Evolutionary conservation across 345 rosid genomes (phyloP), one percentile per base, ranked within the genome.

Genomic region (Ailanthus altissimus): DNA sequence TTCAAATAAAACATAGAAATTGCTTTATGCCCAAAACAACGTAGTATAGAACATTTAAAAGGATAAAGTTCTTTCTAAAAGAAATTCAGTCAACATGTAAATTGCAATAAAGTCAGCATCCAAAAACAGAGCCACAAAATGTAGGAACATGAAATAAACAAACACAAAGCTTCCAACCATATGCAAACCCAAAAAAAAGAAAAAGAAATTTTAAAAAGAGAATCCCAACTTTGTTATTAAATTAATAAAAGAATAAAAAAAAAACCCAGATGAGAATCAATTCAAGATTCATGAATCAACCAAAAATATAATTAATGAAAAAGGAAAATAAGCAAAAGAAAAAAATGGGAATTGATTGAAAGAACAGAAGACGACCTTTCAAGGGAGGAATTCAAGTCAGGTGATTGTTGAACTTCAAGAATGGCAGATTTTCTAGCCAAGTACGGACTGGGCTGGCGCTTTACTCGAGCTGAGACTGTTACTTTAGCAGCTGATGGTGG

Each of bases 401-500:
- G 36, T 65, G 97, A 89, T n/a, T 78, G 79, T 66, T 88, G 89
- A 26, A 94, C 83, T 76, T 90, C 85, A 53, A 79, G 75, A 65
- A 93, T 83, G 66, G 97, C 97, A 54, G 91, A 82, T 87, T 93
- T 87, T 74, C 97, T 89, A 43, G 79, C 81, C 42, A 85, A 73
- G 84, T 88, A 93, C 11, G 84, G 79, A 80, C 80, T 88, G 14
- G 94, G 82, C 79, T 87, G 88, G 66, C 81, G 92, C 74, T 81
- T 78, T 59, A 78, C 45, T 23, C 57, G 81, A 60, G 78, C 63
- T 23, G 75, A 6, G 28, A 9, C 64, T 18, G 12, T 20, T 4
- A 56, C 28, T 51, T 50, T 73, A 25, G 60, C 74, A 67, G 51
- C 56, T 21, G 65, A 10, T 7, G 49, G 32, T 18, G 82, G 26